A percentile compares a stretch with the other conserved stretches of the same genome.
phyloP scores from a whole-genome alignment of 177 flowering plant species.

The Vitis hybrid region DNA sequence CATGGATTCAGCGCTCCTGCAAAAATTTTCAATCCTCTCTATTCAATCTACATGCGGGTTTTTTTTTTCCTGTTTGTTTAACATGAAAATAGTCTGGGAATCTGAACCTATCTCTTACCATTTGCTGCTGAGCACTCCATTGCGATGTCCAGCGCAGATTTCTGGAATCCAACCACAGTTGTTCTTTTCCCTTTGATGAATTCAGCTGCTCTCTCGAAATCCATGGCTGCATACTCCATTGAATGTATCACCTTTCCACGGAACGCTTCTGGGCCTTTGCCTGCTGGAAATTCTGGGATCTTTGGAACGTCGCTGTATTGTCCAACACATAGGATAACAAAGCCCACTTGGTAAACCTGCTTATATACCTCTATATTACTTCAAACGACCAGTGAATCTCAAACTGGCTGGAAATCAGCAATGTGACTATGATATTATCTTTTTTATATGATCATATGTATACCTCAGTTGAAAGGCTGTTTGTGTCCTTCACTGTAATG shows the following conservation, averaged over 20 bases:
- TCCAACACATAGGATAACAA: too few relatives aligned
- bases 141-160: conserved; percentile 73
- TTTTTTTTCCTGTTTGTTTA: too few relatives aligned
- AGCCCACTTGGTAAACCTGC: conserved; percentile 54
- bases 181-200: conserved; percentile 59
- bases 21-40: too few relatives aligned
- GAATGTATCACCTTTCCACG: conserved; percentile 19
- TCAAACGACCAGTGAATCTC: conserved; percentile 27
- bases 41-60: too few relatives aligned
- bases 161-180: conserved; percentile 64
- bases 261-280: too few relatives aligned
- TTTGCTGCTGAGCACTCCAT: conserved; percentile 54
- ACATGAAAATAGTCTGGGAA: too few relatives aligned
- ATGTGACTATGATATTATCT: neutral
- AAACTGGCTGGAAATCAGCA: conserved; percentile 14
- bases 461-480: conserved; percentile 30
- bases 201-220: conserved; percentile 36
- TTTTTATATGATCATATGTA: neutral
- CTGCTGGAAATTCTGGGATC: too few relatives aligned
- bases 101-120: conserved; percentile 27
- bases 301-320: too few relatives aligned
- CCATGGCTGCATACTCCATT: conserved; percentile 65
- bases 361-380: too few relatives aligned
- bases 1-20: too few relatives aligned
- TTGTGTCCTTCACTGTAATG: conserved; percentile 31